Evolutionary conservation across 345 rosid genomes (phyloP), one percentile per base, ranked within the genome.

Genomic region (Physaria fendleri): DNA sequence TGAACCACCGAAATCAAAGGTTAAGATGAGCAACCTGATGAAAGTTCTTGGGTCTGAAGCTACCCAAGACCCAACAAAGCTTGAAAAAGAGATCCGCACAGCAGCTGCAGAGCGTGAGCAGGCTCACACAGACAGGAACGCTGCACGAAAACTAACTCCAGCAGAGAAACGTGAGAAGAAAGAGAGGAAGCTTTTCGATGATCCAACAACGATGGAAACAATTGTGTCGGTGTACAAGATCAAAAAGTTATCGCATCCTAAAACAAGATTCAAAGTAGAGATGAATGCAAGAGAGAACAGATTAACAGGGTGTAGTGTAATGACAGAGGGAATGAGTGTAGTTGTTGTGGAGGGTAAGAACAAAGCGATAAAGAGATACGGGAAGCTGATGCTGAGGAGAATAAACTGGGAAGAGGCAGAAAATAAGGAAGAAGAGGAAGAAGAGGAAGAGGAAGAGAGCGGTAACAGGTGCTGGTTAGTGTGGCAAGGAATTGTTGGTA

Each of bases 31-130:
- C 77, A 92, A 88, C 62, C 65, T 92, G 28, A 92, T 92, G 98
- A 92, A 78, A 68, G 90, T 88, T 66, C 82, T 88, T 51, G 96
- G 87, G 12, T 68, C 87, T 20, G 91, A 92, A 76, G 97, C 98
- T 29, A 85, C 97, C 11, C 95, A 84, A 69, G 93, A 92, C 64
- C 95, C 97, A 9, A 88, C 97, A 23, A 80, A 76, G 72, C 95
- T 92, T 35, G 98, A 88, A 66, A 88, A 68, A 78, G 93, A 92
- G 77, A 79, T 92, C 51, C 85, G 87, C 5, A 83, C 72, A 56
- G 95, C 87, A 23, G 97, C 93, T 35, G 93, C 90, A 6, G 93
- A 86, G 79, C 95, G 95, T 50, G 98, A 92, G 62, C 98, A 88
- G 54, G 95, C 97, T 76, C 97, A 92, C 17, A 85, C 78, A 2